Base-by-base conservation (phyloP, 768 basidiomycete genomes). In the Tylopilus vinaceipallidus region DNA sequence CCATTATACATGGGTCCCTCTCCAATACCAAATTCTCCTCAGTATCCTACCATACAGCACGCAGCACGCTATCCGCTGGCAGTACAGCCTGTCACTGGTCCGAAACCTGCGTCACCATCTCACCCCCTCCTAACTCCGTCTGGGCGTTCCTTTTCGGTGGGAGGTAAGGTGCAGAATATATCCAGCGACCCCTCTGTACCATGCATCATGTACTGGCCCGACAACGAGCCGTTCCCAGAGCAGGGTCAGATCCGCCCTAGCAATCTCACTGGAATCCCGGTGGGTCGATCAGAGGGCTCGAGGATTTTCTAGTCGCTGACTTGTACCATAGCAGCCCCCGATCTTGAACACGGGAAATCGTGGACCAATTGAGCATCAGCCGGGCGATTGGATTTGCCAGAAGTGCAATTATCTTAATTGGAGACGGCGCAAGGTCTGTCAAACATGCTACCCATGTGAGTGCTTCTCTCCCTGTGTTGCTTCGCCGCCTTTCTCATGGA, bases 141-240 rank as follows among this genome's bases (percentile, higher is more conserved):
- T 11, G 91, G 91, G 2, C 80, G 85, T 19, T 80, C 84, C 9
- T 84, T 93, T 53, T 82, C 86, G 43, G 65, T 79, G 20, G 88
- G 89, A 48, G 91, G 90, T 10, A 81, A 81, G 55, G 88, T 92
- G 7, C 86, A 85, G 59, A 91, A 93, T 58, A 68, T 92, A 52
- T 91, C 88, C 23, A 72, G 58, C 33, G 88, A 92, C 63, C 87
- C 88, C 17, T 64, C 82, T 42, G 59, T 72, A 24, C 86, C 90
- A 4, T 90, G 90, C 58, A 76, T 91, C 71, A 84, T 92, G 82
- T 92, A 86, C 59, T 93, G 91, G 91, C 90, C 91, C 5, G 90
- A 91, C 66, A 93, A 93, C 58, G 91, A 93, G 62, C 78, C 87
- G 4, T 73, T 89, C 53, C 91, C 91, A 1, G 85, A 88, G 56